A percentile compares a stretch with the other conserved stretches of the same genome.
These are phyloP conservation scores for Turritis glabra DNA, from an alignment of 345 rosid species.

Conservation along the genomic window DNA sequence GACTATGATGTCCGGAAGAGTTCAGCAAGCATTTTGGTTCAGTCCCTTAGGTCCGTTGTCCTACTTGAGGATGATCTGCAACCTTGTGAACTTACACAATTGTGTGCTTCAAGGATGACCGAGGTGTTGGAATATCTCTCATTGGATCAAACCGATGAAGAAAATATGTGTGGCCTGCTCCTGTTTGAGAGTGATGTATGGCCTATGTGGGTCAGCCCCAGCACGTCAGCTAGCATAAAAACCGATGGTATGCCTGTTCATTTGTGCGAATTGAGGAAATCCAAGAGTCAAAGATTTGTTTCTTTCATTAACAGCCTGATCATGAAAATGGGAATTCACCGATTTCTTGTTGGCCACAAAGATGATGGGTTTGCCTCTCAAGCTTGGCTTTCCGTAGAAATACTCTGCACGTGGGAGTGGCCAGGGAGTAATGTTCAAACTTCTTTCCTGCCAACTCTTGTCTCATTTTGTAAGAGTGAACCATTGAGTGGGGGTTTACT, in stretches of 20 bases:
- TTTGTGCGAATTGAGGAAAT: constrained; percentile 43
- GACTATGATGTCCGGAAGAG: constrained; percentile 47
- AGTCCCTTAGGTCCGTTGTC: constrained; percentile 55
- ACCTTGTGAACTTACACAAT: constrained; percentile 45
- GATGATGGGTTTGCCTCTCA: constrained; percentile 45
- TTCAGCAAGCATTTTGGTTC: constrained; percentile 54
- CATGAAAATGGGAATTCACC: constrained; percentile 58
- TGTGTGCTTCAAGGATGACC: constrained; percentile 68
- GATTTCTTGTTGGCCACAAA: constrained; percentile 46
- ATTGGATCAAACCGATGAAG: constrained; percentile 58
- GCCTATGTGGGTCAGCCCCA: constrained; percentile 74
- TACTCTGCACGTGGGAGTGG: constrained; percentile 96
- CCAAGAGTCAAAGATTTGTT: constrained; percentile 58
- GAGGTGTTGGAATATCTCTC: constrained; percentile 64
- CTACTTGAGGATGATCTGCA: constrained; percentile 54
- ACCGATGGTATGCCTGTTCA: constrained; percentile 24
- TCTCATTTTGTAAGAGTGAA: constrained; percentile 53
- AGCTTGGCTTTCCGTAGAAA: constrained; percentile 91
- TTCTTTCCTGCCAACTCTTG: constrained; percentile 71
- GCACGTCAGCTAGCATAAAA: constrained; percentile 34
- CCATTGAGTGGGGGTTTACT: constrained; percentile 46
- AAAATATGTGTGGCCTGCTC: constrained; percentile 63
- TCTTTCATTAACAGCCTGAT: constrained; percentile 71
- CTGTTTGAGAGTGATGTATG: constrained; percentile 62
- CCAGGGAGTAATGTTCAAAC: constrained; percentile 72